Evolutionary conservation across 2,329 filamentous ascomycete species (phyloP).

Genomic region (Colletotrichum tofieldiae): DNA sequence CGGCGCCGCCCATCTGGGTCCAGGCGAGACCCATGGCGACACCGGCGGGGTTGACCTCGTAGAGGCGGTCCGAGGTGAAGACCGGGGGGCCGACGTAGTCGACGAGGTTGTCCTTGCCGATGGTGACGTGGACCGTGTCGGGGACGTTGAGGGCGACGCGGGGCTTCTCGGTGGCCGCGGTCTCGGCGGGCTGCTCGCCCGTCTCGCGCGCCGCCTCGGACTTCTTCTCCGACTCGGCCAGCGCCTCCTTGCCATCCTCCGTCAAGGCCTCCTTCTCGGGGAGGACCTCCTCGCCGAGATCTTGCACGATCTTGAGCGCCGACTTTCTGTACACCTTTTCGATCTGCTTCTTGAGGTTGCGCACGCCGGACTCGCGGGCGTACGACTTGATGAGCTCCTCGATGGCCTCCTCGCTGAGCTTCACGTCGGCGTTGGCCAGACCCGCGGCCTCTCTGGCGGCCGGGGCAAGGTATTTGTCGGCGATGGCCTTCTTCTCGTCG

Average conservation of each 20-base stretch:
- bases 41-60: slow-evolving; percentile 92
- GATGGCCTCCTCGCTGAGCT: slow-evolving; percentile 88
- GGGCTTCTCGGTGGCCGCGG: slow-evolving; percentile 68
- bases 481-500: slow-evolving; percentile 99
- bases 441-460: slow-evolving; percentile 96
- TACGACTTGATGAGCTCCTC: slow-evolving; percentile 99
- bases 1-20: slow-evolving; percentile 97
- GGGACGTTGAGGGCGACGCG: slow-evolving; percentile 87
- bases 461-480: slow-evolving; percentile 91
- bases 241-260: slow-evolving; percentile 85
- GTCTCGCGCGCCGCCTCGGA: slow-evolving; percentile 70
- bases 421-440: slow-evolving; percentile 91
- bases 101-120: slow-evolving; percentile 90
- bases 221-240: slow-evolving; percentile 80
- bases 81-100: slow-evolving; percentile 97
- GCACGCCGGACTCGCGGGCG: slow-evolving; percentile 95
- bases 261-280: slow-evolving; percentile 88
- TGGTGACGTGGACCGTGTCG: slow-evolving; percentile 87
- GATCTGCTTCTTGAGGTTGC: slow-evolving; percentile 99
- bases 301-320: slow-evolving; percentile 95
- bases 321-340: slow-evolving; percentile 99
- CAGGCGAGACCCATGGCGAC: slow-evolving; percentile 98
- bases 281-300: slow-evolving; percentile 88
- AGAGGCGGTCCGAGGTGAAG: slow-evolving; percentile 95
- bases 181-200: slow-evolving; percentile 47